phyloP scores from a whole-genome alignment of 371 early-diverging fungal genomes.

The Amoeboaphelidium protococcarum region DNA sequence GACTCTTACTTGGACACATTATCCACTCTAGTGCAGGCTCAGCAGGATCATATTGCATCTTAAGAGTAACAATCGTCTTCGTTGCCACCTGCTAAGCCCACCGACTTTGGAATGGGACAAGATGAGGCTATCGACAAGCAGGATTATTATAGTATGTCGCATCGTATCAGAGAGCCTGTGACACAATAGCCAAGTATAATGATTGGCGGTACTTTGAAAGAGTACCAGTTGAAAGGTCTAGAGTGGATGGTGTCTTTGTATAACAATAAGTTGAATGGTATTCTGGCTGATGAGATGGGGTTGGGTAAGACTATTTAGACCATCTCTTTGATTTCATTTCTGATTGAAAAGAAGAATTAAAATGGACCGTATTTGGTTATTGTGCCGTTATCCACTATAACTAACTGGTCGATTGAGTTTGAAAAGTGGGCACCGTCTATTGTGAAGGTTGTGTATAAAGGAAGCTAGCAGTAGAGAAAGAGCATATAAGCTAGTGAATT shows the following conservation, averaged over 20 bases:
- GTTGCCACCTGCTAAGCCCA: background rate
- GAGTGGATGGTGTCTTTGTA: conserved; percentile 78
- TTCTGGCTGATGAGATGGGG: conserved; percentile 93
- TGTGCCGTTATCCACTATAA: conserved; percentile 77
- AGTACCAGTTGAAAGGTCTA: conserved; percentile 91
- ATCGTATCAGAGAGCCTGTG: conserved; percentile 47
- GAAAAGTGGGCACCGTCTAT: conserved; percentile 94
- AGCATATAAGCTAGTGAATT: conserved; percentile 42
- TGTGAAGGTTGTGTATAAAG: conserved; percentile 67
- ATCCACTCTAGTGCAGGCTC: conserved; percentile 41
- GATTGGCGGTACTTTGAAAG: conserved; percentile 67
- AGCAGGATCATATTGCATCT: conserved; percentile 16
- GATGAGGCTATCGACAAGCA: conserved; percentile 26
- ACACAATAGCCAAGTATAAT: conserved; percentile 44
- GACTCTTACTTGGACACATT: conserved; percentile 52
- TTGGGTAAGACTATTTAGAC: conserved; percentile 93
- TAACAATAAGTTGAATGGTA: conserved; percentile 86
- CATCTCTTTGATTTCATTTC: conserved; percentile 73
- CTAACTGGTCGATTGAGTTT: conserved; percentile 95
- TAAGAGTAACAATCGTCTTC: background rate
- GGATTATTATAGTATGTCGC: conserved; percentile 65
- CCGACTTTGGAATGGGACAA: conserved; percentile 5
- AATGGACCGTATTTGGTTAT: conserved; percentile 85
- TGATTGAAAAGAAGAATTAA: conserved; percentile 69
- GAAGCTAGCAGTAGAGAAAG: conserved; percentile 42